These are phyloP conservation scores for Stephania yunnanensis DNA, from an alignment of 164 flowering plant species.

Conservation along the genomic window DNA sequence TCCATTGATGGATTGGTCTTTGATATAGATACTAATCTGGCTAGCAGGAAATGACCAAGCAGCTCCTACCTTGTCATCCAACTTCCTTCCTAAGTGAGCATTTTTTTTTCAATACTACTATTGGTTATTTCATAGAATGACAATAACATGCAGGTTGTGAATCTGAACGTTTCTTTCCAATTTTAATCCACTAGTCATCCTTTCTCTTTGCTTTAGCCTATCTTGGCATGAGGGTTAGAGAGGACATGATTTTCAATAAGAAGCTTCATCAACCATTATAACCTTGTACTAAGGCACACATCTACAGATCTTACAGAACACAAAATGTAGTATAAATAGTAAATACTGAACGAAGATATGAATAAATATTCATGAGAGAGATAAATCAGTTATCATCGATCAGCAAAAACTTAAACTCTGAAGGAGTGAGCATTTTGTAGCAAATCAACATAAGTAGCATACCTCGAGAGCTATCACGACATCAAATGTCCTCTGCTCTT, in stretches of 20 bases:
- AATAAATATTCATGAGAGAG: neutral
- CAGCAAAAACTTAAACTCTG: neutral
- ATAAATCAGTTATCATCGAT: neutral
- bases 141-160: no score
- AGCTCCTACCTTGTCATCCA: no score
- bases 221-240: neutral
- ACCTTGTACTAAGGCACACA: neutral
- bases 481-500: slow-evolving; percentile 70
- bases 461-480: slow-evolving; percentile 94
- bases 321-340: neutral
- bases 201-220: neutral
- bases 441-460: slow-evolving; percentile 11
- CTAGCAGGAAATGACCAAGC: no score
- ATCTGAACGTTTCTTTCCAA: no score
- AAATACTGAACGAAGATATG: neutral
- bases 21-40: no score
- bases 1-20: no score
- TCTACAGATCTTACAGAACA: neutral
- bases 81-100: no score
- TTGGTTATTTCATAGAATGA: no score
- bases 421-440: slow-evolving; percentile 7
- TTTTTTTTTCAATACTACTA: no score
- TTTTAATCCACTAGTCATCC: no score
- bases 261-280: neutral
- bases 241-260: neutral